Evolutionary conservation across 352 stramenopile species (phyloP), one percentile per base, ranked within the genome.

Genomic region (Globisporangium rhizosaccharum): DNA sequence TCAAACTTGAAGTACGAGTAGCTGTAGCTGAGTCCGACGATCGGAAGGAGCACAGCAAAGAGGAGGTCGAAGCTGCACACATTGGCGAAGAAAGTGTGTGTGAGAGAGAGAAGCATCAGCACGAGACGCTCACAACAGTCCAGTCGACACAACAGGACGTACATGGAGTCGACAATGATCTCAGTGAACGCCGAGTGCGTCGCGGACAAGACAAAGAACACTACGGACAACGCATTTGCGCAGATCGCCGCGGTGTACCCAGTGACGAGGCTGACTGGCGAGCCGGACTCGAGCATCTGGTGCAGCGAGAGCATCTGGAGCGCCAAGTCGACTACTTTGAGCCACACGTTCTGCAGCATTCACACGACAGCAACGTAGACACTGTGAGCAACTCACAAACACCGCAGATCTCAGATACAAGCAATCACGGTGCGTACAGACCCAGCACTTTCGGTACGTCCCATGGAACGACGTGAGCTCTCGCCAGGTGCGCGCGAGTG

Each of bases 371-470:
- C 26, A 59, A 26, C 25, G 28, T 52, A 42, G 26, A 18, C 17
- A 3, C 8, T 50, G 28, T 47, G 51, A 42, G 17, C 15, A 25
- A 15, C 41, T 18, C 33, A 7, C 17, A 15, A n/a, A 44, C 9
- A 48, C 18, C 4, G 41, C 2, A 36, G 33, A 3, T 14, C 2
- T 28, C 20, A 49, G n/a, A 9, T 17, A 5, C 12, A 26, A 11
- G 20, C n/a, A 14, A 2, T 12, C 17, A 33, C 8, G 28, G 57
- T 3, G 9, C 26, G 28, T 30, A 62, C 65, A 25, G 55, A 74
- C 63, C 70, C 66, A 77, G 20, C 58, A 64, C 37, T 77, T 76
- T 47, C 69, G 69, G 15, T 76, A 41, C 23, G 56, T 57, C 2
- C 69, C 66, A 3, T 71, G 39, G 33, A 72, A 72, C 3, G 49